These are phyloP conservation scores for Toxoplasma gondii DNA, from an alignment of 169 alveolate species.

Conservation along the genomic window DNA sequence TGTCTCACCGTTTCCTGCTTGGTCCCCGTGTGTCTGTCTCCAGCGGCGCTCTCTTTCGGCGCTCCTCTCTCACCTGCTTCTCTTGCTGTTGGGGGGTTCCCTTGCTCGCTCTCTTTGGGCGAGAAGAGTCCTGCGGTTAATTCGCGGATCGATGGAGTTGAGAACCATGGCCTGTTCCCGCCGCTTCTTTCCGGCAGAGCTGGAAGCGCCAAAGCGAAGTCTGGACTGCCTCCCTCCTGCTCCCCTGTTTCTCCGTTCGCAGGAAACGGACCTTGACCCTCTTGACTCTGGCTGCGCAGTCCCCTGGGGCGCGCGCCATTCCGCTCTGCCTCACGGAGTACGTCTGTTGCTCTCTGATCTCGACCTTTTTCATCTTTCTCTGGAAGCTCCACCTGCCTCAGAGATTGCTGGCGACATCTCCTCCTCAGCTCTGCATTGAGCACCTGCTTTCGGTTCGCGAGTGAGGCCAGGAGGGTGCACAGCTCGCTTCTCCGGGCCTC, in stretches of 20 bases:
- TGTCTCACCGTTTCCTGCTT: no score
- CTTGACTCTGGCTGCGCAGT: not conserved
- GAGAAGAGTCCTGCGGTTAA: not conserved
- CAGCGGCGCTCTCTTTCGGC: no score
- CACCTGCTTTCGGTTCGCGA: not conserved
- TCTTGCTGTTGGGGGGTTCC: not conserved
- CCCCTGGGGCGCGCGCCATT: not conserved
- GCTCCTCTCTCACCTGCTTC: not conserved
- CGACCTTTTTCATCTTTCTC: not conserved
- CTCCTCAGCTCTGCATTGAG: not conserved
- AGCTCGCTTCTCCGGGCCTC: not conserved
- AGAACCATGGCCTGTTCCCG: not conserved
- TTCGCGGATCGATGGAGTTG: slow-evolving; percentile 5
- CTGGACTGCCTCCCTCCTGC: not conserved
- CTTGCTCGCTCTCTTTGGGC: not conserved
- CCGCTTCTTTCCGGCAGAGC: not conserved
- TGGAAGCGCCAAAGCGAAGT: not conserved
- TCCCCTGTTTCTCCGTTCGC: not conserved
- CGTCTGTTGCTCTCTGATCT: not conserved
- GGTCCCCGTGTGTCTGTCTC: no score
- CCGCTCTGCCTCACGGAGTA: not conserved
- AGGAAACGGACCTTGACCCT: not conserved
- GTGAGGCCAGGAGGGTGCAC: not conserved
- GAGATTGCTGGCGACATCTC: not conserved
- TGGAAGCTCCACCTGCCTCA: not conserved